Evolutionary conservation across 2,329 filamentous ascomycete genomes (phyloP), one percentile per base, ranked within the genome.

Genomic region (Phyllosticta paracitricarpa): DNA sequence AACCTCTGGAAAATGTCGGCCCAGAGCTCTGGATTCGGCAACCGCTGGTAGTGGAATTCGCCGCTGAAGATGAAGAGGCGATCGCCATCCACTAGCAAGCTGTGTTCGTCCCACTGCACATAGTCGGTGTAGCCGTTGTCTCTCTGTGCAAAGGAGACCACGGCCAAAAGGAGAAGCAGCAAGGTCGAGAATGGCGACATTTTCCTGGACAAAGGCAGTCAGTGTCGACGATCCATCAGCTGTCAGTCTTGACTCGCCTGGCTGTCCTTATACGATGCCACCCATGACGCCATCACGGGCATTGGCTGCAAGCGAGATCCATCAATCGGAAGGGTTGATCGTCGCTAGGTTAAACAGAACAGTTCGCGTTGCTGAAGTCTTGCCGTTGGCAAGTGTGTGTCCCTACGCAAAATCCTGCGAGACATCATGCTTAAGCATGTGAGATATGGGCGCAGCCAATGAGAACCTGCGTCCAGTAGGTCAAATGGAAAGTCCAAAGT

Each of bases 61-160:
- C 81, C 81, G 14, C 77, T 77, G 66, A 79, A 82, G 53, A 83
- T 71, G 64, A 81, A 82, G 4, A 82, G 68, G 22, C 80, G 71
- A 65, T 82, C 74, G 28, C 77, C 78, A 58, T 82, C 77, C 59
- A 82, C 69, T 30, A 78, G 75, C 66, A 82, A 78, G 67, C 79
- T 82, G 68, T 80, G 81, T 61, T 80, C 76, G 63, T 82, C 80
- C 81, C 80, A 82, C 68, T 80, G 72, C 1, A 82, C 79, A 25
- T 77, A 71, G 4, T 76, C 66, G 62, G 75, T 81, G 57, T 79
- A 65, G 4, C 77, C 77, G 63, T 81, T 75, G 67, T 79, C 74
- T 60, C 67, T 79, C 74, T 62, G 59, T 10, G 10, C 54, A 3
- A 57, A 51, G 17, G 59, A 61, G 48, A 53, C 26, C 17, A 51